These are phyloP conservation scores for Oryza longistaminata DNA, from an alignment of 176 grass and related monocot genomes.

Conservation along the genomic window DNA sequence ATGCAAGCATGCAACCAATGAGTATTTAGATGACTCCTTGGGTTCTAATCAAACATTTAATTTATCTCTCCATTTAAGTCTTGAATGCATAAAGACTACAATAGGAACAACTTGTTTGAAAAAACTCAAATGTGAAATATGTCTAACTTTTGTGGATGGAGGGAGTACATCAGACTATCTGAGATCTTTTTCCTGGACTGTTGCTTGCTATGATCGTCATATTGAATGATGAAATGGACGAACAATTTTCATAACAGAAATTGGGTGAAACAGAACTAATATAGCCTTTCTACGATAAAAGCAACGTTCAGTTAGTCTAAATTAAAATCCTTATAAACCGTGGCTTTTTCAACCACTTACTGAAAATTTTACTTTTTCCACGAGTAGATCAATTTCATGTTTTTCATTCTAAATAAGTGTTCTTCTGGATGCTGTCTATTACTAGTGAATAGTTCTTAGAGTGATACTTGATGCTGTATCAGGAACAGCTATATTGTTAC, in stretches of 20 bases:
- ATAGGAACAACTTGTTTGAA: no score
- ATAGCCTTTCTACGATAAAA: background rate
- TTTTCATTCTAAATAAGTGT: background rate
- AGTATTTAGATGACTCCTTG: no score
- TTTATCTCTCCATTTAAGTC: no score
- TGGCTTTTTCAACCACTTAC: background rate
- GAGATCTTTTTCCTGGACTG: background rate
- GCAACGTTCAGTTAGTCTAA: background rate
- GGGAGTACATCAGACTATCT: background rate
- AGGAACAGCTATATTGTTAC: background rate
- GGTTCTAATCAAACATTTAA: no score
- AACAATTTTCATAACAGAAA: background rate
- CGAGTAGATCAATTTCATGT: background rate
- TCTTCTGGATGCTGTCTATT: no score
- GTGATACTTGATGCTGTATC: background rate
- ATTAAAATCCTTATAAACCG: background rate
- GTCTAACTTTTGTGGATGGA: no score
- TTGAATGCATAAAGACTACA: no score
- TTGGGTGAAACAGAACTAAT: background rate
- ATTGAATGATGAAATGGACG: background rate
- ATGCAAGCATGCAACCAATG: no score
- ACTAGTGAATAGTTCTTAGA: background rate
- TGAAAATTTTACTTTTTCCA: background rate
- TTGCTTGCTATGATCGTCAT: background rate
- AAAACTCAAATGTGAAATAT: no score